A percentile compares a stretch with the other conserved stretches of the same genome.
Evolutionary conservation across 2,329 filamentous ascomycete species (phyloP).

Genomic region (Pestalotiopsis sp.): DNA sequence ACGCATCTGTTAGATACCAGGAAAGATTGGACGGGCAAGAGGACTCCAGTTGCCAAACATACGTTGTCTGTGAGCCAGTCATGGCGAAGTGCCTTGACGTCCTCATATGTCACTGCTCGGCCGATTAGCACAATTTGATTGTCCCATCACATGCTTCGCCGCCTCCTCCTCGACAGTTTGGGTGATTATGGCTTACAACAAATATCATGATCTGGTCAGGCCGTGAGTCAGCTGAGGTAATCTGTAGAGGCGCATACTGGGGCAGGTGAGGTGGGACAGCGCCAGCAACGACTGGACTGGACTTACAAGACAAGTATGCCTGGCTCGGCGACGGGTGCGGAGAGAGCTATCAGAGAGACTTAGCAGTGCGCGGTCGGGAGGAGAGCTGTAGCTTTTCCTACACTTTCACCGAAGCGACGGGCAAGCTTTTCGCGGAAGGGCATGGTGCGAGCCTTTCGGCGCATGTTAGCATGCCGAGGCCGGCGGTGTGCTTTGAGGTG

Average conservation of each 20-base stretch:
- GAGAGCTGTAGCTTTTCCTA: slow-evolving; percentile 24
- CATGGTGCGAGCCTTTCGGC: slow-evolving; percentile 22
- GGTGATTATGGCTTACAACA: slow-evolving; percentile 30
- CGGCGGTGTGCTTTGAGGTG: slow-evolving; percentile 3
- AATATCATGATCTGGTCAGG: slow-evolving; percentile 37
- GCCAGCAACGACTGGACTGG: neutral
- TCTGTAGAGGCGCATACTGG: neutral
- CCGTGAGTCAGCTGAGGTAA: slow-evolving; percentile 8
- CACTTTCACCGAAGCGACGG: slow-evolving; percentile 35
- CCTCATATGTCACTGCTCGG: slow-evolving; percentile 80
- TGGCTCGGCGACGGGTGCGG: slow-evolving; percentile 39
- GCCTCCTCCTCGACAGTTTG: neutral
- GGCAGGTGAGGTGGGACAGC: neutral
- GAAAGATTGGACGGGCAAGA: neutral
- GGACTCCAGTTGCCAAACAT: slow-evolving; percentile 35
- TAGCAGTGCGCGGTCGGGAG: slow-evolving; percentile 17
- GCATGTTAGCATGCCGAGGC: neutral
- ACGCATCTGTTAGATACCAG: neutral
- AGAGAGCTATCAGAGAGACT: slow-evolving; percentile 29
- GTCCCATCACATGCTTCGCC: neutral
- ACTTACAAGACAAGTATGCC: slow-evolving; percentile 50
- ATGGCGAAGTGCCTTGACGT: slow-evolving; percentile 83
- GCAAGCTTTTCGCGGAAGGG: slow-evolving; percentile 34
- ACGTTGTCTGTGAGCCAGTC: slow-evolving; percentile 99
- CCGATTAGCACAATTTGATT: neutral